Conservation (phyloP, 371 early-diverging fungal species). For the Chytridium lagenaria region DNA sequence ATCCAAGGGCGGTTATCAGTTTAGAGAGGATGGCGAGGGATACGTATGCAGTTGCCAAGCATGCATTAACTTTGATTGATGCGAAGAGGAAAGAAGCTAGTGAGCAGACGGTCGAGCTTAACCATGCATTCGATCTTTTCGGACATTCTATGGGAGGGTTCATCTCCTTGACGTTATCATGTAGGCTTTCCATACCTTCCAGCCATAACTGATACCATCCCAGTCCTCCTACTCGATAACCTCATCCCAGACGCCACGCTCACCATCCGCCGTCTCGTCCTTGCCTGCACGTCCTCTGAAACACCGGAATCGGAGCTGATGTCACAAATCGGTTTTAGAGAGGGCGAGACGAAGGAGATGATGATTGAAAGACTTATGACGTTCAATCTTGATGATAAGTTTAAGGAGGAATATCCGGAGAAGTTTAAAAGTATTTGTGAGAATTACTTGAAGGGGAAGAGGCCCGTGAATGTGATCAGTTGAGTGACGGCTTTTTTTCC, state of each 20-base stretch:
- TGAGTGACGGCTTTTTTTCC: not conserved
- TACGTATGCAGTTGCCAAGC: not conserved
- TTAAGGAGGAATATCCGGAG: not conserved
- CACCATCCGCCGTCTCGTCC: not conserved
- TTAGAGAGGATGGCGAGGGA: not conserved
- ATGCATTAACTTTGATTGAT: not conserved
- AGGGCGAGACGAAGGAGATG: not conserved
- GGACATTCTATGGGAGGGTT: slow-evolving; percentile 5
- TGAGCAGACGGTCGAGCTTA: not conserved
- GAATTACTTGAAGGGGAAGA: not conserved
- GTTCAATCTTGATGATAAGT: not conserved
- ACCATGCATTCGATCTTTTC: not conserved
- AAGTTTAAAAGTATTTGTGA: not conserved
- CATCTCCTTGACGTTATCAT: not conserved
- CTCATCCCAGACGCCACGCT: not conserved
- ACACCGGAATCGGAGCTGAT: not conserved
- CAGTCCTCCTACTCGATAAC: too few species aligned
- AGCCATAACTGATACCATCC: too few species aligned
- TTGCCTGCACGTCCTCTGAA: not conserved
- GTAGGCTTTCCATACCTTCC: too few species aligned
- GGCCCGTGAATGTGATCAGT: not conserved
- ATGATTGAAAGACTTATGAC: not conserved
- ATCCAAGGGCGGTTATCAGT: not conserved
- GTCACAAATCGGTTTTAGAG: not conserved
- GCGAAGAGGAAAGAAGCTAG: not conserved